These are phyloP conservation scores for Hypoxylon sp. DNA, from an alignment of 2,329 filamentous ascomycete genomes.

Conservation along the genomic window DNA sequence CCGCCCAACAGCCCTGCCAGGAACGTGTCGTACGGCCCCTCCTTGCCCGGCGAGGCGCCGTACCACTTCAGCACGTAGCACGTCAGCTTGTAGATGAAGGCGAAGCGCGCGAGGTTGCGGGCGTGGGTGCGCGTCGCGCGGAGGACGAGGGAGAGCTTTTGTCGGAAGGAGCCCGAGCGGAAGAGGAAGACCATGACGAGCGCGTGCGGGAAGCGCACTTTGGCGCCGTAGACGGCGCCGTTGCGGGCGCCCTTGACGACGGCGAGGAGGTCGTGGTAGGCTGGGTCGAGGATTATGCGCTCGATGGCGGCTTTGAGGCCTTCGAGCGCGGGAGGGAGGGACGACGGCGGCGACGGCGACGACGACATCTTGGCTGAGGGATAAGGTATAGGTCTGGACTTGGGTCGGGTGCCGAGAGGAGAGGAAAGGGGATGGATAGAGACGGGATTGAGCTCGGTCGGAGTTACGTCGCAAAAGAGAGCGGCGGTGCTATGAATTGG, in stretches of 20 bases:
- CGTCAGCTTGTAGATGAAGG: constrained; percentile 87
- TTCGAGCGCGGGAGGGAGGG: constrained; percentile 21
- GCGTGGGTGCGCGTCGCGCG: constrained; percentile 93
- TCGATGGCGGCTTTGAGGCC: constrained; percentile 75
- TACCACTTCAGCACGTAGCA: constrained; percentile 81
- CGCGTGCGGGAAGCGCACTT: constrained; percentile 98
- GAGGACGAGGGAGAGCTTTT: constrained; percentile 84
- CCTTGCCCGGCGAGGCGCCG: constrained; percentile 71
- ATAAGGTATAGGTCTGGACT: not conserved
- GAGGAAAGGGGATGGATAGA: not conserved
- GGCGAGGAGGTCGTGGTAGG: constrained; percentile 86
- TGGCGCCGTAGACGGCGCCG: constrained; percentile 95
- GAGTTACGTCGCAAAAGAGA: constrained; percentile 8
- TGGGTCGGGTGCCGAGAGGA: not conserved
- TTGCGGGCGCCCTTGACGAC: constrained; percentile 95
- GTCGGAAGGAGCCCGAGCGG: constrained; percentile 86
- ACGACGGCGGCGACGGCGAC: not conserved
- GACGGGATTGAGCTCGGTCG: not conserved
- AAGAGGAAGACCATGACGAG: constrained; percentile 99
- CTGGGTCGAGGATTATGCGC: constrained; percentile 83
- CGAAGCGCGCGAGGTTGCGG: constrained; percentile 91
- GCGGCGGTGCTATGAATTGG: constrained; percentile 8
- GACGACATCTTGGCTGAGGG: constrained; percentile 10
- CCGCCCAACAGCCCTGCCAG: constrained; percentile 89
- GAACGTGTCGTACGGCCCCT: constrained; percentile 85